Base-by-base conservation (phyloP, 306 rosid genomes). In the Vigna unguiculata region DNA sequence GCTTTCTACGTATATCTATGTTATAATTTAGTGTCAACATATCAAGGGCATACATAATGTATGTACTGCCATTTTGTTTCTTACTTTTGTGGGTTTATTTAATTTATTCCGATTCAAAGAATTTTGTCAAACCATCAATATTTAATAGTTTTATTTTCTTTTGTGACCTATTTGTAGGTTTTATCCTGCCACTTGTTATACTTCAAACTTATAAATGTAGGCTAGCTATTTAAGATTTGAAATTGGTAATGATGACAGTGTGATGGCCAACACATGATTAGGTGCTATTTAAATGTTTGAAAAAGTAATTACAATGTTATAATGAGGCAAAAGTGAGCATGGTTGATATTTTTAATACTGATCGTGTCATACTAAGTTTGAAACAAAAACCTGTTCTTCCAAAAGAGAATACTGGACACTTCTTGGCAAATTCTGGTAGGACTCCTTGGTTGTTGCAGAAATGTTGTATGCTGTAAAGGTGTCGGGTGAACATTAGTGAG, bases 121-220 rank as follows among this genome's bases (percentile, higher is more conserved):
- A 66, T 54, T 66, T 53, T 77, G 54, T 65, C 9, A 53, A 48
- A 32, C n/a, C n/a, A 25, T 47, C 62, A 55, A 21, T 12, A 1
- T 21, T 24, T 9, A 25, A 24, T 57, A 22, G 36, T 55, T 55
- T 55, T 38, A 0, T 57, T 57, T 32, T 57, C 30, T 57, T 55
- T 22, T 57, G 38, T 57, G 36, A 9, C 38, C 17, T 19, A 7
- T 54, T 54, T 54, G 60, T 54, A 21, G 32, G 30, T 20, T 54
- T 9, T 54, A 10, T 20, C 32, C 32, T 54, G 32, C 60, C 32
- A 21, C 32, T 11, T 54, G 30, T 54, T 54, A 54, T 16, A 54
- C 3, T 54, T 20, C 12, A 7, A 54, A 21, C 60, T 20, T 20
- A 54, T 54, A 54, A 9, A 54, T 54, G 30, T 54, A 21, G 30